A percentile compares a stretch with the other conserved stretches of the same genome.
These are phyloP conservation scores for Vinca major DNA, from an alignment of 305 asterid species.

Conservation along the genomic window DNA sequence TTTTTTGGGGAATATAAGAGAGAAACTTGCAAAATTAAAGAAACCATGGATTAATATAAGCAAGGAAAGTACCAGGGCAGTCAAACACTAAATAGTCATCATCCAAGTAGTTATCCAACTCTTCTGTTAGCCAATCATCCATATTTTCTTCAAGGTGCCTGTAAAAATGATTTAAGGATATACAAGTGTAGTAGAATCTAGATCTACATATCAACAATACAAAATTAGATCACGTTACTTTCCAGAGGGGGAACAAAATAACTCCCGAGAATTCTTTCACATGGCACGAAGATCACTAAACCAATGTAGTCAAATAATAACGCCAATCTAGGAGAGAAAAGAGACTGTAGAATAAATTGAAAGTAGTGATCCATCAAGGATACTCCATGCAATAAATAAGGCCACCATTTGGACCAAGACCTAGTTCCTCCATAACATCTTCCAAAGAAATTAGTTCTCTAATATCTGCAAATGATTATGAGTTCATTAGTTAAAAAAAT, in stretches of 20 bases:
- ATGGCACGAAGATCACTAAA: neutral
- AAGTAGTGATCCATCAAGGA: conserved; percentile 27
- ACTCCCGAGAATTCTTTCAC: neutral
- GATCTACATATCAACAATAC: neutral
- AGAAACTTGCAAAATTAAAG: neutral
- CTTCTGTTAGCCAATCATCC: conserved; percentile 88
- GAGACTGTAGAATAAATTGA: neutral
- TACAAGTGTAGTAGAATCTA: conserved; percentile 13
- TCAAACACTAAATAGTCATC: conserved; percentile 92
- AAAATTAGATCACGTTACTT: neutral
- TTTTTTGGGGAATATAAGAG: neutral
- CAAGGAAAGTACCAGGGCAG: conserved; percentile 64
- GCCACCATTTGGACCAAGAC: conserved; percentile 94
- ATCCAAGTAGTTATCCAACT: conserved; percentile 79
- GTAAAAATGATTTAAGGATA: conserved; percentile 43
- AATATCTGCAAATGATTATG: conserved; percentile 44
- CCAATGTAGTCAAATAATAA: neutral
- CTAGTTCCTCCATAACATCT: conserved; percentile 93
- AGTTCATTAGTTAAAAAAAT: conserved; percentile 6
- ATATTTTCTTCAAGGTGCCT: conserved; percentile 87
- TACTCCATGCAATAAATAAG: conserved; percentile 99
- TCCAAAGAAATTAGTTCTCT: conserved; percentile 79
- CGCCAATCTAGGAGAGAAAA: neutral
- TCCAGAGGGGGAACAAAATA: neutral
- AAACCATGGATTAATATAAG: neutral